Evolutionary conservation across 495 filamentous ascomycete species (phyloP).

Genomic region (Sphaerosporella brunnea): DNA sequence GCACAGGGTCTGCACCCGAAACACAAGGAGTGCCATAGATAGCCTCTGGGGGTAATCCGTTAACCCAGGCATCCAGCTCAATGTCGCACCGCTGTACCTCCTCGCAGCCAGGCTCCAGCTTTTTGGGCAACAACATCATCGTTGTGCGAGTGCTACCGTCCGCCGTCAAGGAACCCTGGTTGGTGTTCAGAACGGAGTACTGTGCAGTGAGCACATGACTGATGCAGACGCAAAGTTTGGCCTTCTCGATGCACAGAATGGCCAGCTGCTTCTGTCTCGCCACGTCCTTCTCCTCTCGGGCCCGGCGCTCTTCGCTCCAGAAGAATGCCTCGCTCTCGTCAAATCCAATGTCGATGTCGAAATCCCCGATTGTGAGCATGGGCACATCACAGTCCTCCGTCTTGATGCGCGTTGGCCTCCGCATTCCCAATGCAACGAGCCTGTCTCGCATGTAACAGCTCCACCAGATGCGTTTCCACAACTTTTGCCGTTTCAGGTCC

Average conservation of each 20-base stretch:
- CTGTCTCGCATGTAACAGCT: slow-evolving; percentile 82
- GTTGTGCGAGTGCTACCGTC: slow-evolving; percentile 58
- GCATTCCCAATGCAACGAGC: slow-evolving; percentile 74
- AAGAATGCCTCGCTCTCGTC: slow-evolving; percentile 39
- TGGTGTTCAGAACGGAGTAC: slow-evolving; percentile 72
- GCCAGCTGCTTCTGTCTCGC: slow-evolving; percentile 49
- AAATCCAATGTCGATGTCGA: slow-evolving; percentile 43
- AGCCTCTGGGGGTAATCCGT: slow-evolving; percentile 41
- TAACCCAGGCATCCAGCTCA: slow-evolving; percentile 54
- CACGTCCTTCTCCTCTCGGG: slow-evolving; percentile 17
- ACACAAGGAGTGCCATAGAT: slow-evolving; percentile 9
- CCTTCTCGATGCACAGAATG: slow-evolving; percentile 76
- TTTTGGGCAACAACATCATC: slow-evolving; percentile 80
- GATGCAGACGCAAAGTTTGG: slow-evolving; percentile 72
- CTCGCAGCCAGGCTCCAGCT: slow-evolving; percentile 48
- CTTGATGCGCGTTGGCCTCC: slow-evolving; percentile 74
- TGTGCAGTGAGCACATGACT: slow-evolving; percentile 68
- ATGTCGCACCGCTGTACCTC: slow-evolving; percentile 55
- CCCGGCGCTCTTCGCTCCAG: slow-evolving; percentile 18
- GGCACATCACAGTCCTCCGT: slow-evolving; percentile 78
- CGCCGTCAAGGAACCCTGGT: slow-evolving; percentile 43
- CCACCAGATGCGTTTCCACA: slow-evolving; percentile 94
- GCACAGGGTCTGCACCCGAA: slow-evolving; percentile 30
- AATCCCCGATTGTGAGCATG: slow-evolving; percentile 67
- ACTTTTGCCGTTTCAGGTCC: slow-evolving; percentile 46